Evolutionary conservation across 345 rosid genomes (phyloP).

Genomic region (Brassica juncea): DNA sequence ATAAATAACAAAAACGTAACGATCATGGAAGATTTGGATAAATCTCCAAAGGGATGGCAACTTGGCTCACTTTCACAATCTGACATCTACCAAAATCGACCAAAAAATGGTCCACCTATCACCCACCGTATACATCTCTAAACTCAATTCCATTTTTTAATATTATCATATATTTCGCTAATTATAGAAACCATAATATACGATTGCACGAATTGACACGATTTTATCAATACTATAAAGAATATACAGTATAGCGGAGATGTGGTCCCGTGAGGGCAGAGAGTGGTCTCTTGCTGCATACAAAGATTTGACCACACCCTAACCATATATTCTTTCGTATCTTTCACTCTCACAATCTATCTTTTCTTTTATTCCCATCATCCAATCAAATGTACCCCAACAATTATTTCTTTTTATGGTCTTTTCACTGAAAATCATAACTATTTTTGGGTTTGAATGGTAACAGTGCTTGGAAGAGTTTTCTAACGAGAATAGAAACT

Average conservation of each 20-base stretch:
- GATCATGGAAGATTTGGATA: constrained; percentile 39
- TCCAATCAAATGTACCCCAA: constrained; percentile 7
- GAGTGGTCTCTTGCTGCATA: constrained; percentile 30
- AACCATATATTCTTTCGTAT: constrained; percentile 33
- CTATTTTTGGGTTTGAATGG: not conserved
- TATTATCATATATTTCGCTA: not conserved
- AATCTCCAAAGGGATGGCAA: constrained; percentile 40
- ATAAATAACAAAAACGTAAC: constrained; percentile 31
- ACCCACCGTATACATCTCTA: not conserved
- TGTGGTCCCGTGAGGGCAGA: constrained; percentile 31
- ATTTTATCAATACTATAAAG: not conserved
- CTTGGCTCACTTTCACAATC: constrained; percentile 33
- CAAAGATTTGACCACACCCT: constrained; percentile 37
- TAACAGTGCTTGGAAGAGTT: not conserved
- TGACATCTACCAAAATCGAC: constrained; percentile 27
- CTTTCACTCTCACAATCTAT: constrained; percentile 18
- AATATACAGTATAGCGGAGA: not conserved
- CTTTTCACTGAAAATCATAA: not conserved
- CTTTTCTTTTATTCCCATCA: constrained; percentile 17
- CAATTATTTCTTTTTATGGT: constrained; percentile 16
- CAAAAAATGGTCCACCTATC: constrained; percentile 27
- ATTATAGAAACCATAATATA: not conserved
- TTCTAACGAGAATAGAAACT: not conserved
- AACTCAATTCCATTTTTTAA: not conserved
- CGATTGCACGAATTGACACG: constrained; percentile 6